phyloP scores from a whole-genome alignment of 805 yeast genomes.

The Candida maltosa region DNA sequence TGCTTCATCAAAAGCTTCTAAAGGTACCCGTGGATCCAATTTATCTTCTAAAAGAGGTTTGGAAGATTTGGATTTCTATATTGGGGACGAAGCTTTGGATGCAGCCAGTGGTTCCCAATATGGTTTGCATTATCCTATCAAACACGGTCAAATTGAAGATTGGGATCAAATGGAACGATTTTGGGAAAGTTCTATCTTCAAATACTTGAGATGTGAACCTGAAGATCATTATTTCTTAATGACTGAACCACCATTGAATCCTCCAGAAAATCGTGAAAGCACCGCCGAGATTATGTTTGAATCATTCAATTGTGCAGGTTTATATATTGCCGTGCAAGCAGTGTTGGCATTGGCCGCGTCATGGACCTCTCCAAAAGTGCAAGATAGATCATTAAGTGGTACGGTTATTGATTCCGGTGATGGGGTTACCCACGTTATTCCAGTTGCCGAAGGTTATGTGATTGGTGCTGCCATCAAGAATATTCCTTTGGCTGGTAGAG shows the following conservation, averaged over 20 bases:
- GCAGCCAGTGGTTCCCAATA: slow-evolving; percentile 92
- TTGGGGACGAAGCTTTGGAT: slow-evolving; percentile 91
- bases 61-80: slow-evolving; percentile 89
- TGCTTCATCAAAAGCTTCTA: slow-evolving; percentile 38
- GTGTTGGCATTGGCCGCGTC: slow-evolving; percentile 97
- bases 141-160: slow-evolving; percentile 97
- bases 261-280: slow-evolving; percentile 99
- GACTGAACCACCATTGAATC: slow-evolving; percentile 97
- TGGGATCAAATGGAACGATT: slow-evolving; percentile 99
- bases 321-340: slow-evolving; percentile 98
- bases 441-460: slow-evolving; percentile 98
- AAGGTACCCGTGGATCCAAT: slow-evolving; percentile 45
- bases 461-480: slow-evolving; percentile 96
- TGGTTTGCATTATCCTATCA: slow-evolving; percentile 85
- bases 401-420: slow-evolving; percentile 98
- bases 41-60: slow-evolving; percentile 77
- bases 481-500: slow-evolving; percentile 98
- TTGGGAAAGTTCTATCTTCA: slow-evolving; percentile 97
- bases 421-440: slow-evolving; percentile 98
- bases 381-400: slow-evolving; percentile 94
- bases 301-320: slow-evolving; percentile 96
- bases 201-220: slow-evolving; percentile 95
- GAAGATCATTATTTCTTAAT: slow-evolving; percentile 94
- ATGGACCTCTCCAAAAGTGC: slow-evolving; percentile 96
- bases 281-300: slow-evolving; percentile 99